Conservation (phyloP, 495 filamentous ascomycete genomes). For the Penicillium samsonianum region DNA sequence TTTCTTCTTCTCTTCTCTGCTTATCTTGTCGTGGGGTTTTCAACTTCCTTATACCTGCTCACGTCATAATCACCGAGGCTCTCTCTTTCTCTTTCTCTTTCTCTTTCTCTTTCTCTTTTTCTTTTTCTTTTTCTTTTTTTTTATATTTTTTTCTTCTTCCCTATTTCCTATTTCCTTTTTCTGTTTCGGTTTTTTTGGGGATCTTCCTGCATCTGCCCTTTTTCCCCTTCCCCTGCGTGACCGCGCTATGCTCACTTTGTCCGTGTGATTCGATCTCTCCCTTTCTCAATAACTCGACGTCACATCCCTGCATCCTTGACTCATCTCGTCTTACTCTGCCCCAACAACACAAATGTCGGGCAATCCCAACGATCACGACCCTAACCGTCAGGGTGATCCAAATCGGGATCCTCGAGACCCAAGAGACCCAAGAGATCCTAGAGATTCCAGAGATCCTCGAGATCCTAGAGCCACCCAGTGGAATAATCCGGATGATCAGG, state of each 20-base stretch:
- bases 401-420: conserved; percentile 14
- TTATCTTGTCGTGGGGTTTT: conserved; percentile 11
- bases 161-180: conserved; percentile 24
- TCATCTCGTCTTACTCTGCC: conserved; percentile 31
- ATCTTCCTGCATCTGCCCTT: conserved; percentile 9
- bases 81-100: conserved; percentile 22
- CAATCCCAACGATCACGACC: conserved; percentile 41
- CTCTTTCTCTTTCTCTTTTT: conserved; percentile 17
- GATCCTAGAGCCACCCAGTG: conserved; percentile 31
- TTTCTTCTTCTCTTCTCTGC: conserved; percentile 15
- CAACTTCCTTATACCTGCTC: conserved; percentile 23
- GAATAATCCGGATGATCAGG: conserved; percentile 49
- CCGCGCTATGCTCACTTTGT: conserved; percentile 31
- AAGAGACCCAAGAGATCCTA: conserved; percentile 14
- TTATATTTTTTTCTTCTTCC: conserved; percentile 14
- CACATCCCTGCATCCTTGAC: conserved; percentile 39
- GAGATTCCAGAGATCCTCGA: not conserved
- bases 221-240: conserved; percentile 33
- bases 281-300: conserved; percentile 37
- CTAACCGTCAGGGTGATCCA: conserved; percentile 19
- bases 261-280: conserved; percentile 30
- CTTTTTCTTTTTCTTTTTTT: conserved; percentile 23
- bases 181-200: conserved; percentile 14
- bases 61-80: conserved; percentile 42
- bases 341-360: conserved; percentile 48